These are phyloP conservation scores for Diddensiella santjacobensis DNA, from an alignment of 805 yeast genomes.

Conservation along the genomic window DNA sequence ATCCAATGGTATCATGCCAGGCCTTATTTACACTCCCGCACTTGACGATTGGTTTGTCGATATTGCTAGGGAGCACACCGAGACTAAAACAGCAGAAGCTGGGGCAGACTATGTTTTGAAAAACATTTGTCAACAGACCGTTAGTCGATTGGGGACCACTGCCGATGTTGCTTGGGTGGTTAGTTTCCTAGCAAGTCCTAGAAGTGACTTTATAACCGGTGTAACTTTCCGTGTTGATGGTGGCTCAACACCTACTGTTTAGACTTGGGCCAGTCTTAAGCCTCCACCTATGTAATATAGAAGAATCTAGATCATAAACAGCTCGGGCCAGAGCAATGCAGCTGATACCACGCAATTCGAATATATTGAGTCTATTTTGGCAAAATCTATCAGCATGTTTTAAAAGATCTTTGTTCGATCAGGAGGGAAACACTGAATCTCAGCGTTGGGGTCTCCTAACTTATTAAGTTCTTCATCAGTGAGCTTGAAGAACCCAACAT, in stretches of 20 bases:
- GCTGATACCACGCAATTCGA: too few species aligned
- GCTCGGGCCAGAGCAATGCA: too few species aligned
- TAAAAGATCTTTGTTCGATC: conserved; percentile 8
- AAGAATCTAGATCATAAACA: too few species aligned
- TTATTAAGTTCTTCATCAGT: conserved; percentile 41
- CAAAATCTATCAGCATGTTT: too few species aligned
- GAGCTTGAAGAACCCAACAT: conserved; percentile 47
- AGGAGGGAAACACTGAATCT: conserved; percentile 4
- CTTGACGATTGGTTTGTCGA: neutral
- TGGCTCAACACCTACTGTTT: neutral
- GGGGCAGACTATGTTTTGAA: neutral
- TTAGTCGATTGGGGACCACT: neutral
- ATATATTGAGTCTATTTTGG: too few species aligned
- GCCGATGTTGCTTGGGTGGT: neutral
- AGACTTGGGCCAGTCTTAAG: too few species aligned
- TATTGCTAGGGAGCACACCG: neutral
- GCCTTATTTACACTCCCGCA: neutral
- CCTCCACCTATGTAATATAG: too few species aligned
- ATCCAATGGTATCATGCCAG: neutral
- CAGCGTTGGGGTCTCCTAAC: conserved; percentile 29
- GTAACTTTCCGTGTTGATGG: neutral
- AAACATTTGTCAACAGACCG: neutral
- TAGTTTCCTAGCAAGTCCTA: neutral
- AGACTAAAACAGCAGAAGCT: neutral
- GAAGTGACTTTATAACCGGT: neutral